These are phyloP conservation scores for Exsudoporus frostii DNA, from an alignment of 768 basidiomycete genomes.

Conservation along the genomic window DNA sequence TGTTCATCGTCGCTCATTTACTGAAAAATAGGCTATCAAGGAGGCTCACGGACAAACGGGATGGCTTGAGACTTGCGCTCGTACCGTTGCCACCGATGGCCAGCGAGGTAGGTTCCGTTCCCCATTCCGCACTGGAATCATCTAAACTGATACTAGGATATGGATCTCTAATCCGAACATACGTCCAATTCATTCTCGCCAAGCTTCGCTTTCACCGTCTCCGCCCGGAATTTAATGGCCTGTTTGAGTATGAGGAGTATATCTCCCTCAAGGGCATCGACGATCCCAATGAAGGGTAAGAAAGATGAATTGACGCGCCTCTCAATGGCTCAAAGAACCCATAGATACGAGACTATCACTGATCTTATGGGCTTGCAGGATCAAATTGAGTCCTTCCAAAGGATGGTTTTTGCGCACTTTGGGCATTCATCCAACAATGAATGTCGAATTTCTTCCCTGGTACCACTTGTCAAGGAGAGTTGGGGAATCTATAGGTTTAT, in stretches of 20 bases:
- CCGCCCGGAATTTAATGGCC: constrained; percentile 95
- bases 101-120: constrained; percentile 54
- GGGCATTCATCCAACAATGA: constrained; percentile 90
- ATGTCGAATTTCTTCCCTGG: constrained; percentile 92
- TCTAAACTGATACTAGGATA: constrained; percentile 58
- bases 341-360: constrained; percentile 93
- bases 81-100: constrained; percentile 80
- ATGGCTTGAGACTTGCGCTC: constrained; percentile 96
- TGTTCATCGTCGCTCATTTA: constrained; percentile 7
- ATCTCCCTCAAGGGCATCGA: constrained; percentile 95
- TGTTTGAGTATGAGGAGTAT: constrained; percentile 99
- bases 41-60: constrained; percentile 96
- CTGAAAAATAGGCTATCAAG: constrained; percentile 74
- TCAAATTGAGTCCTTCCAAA: constrained; percentile 98
- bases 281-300: constrained; percentile 98
- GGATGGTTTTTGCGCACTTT: constrained; percentile 96
- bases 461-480: constrained; percentile 97
- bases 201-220: constrained; percentile 95
- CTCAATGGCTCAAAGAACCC: constrained; percentile 8
- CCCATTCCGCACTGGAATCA: not conserved
- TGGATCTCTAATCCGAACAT: constrained; percentile 87
- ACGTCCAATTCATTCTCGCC: constrained; percentile 92
- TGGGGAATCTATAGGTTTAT: constrained; percentile 99
- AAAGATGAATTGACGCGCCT: constrained; percentile 1
- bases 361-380: constrained; percentile 98